A percentile compares a stretch with the other conserved stretches of the same genome.
These are phyloP conservation scores for Coniochaeta sp. DNA, from an alignment of 2,329 filamentous ascomycete species.

Conservation along the genomic window DNA sequence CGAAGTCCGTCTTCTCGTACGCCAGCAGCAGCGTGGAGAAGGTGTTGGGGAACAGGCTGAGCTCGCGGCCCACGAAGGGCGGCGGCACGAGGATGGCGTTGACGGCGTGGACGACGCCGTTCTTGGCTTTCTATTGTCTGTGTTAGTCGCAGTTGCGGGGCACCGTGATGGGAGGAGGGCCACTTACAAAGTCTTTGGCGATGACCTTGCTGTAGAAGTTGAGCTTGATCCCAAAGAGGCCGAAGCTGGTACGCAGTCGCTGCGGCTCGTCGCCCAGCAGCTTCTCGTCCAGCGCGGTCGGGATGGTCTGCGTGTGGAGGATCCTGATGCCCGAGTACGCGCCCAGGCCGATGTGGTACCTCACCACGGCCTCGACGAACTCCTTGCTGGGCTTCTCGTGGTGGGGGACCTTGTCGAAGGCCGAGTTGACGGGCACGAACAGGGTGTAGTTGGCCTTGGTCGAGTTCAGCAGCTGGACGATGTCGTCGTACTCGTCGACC, in stretches of 20 bases:
- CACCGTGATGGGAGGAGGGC: neutral
- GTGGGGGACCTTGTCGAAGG: slow-evolving; percentile 56
- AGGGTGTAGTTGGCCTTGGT: slow-evolving; percentile 70
- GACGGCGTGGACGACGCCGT: slow-evolving; percentile 75
- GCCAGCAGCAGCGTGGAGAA: slow-evolving; percentile 77
- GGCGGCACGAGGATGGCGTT: slow-evolving; percentile 73
- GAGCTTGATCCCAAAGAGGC: slow-evolving; percentile 51
- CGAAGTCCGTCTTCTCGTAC: slow-evolving; percentile 66
- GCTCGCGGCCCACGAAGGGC: slow-evolving; percentile 43
- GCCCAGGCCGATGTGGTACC: slow-evolving; percentile 68
- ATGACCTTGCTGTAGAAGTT: slow-evolving; percentile 73
- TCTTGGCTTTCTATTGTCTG: slow-evolving; percentile 46
- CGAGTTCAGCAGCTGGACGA: slow-evolving; percentile 67
- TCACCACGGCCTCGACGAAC: slow-evolving; percentile 57
- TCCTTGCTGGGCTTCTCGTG: slow-evolving; percentile 60
- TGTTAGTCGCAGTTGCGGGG: slow-evolving; percentile 25
- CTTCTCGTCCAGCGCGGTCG: slow-evolving; percentile 54
- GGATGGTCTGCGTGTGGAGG: slow-evolving; percentile 64
- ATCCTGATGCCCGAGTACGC: slow-evolving; percentile 60
- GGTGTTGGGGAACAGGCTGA: slow-evolving; percentile 61
- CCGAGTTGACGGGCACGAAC: slow-evolving; percentile 71
- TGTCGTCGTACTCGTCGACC: slow-evolving; percentile 64
- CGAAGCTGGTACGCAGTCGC: slow-evolving; percentile 62
- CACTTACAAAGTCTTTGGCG: slow-evolving; percentile 54
- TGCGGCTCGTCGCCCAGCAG: slow-evolving; percentile 60